A percentile compares a stretch with the other conserved stretches of the same genome.
phyloP scores from a whole-genome alignment of 345 rosid genomes.

The Erysimum cheiranthoides region DNA sequence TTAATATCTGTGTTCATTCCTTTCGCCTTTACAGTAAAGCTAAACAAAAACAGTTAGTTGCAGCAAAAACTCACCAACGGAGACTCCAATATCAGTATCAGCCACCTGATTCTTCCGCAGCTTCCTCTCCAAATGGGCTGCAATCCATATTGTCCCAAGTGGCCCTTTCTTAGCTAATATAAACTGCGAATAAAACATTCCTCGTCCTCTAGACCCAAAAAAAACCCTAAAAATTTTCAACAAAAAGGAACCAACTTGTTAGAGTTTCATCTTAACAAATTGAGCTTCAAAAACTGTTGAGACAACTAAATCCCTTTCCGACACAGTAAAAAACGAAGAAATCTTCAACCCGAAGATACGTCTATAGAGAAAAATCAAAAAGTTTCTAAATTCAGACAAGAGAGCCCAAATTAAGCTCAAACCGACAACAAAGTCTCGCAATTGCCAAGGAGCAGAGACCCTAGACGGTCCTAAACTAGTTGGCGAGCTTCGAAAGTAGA shows the following conservation, averaged over 20 bases:
- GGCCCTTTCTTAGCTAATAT: conserved; percentile 99
- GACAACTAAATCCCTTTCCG: conserved; percentile 8
- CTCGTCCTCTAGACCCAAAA: conserved; percentile 34
- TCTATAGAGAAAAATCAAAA: neutral
- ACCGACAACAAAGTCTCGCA: conserved; percentile 16
- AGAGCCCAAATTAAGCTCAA: conserved; percentile 34
- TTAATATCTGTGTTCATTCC: neutral
- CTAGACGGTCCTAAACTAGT: conserved; percentile 6
- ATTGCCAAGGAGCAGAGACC: conserved; percentile 19
- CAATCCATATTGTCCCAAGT: conserved; percentile 99
- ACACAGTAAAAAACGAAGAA: neutral
- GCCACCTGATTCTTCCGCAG: conserved; percentile 99
- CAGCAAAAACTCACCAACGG: conserved; percentile 76
- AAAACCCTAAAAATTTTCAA: conserved; percentile 41
- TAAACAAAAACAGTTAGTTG: neutral
- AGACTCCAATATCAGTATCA: conserved; percentile 97
- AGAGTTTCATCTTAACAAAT: conserved; percentile 24
- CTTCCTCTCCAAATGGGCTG: conserved; percentile 99
- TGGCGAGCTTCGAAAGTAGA: conserved; percentile 21
- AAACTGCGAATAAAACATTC: conserved; percentile 98
- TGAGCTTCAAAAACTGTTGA: conserved; percentile 23
- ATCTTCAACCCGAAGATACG: neutral
- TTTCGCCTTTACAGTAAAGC: conserved; percentile 1
- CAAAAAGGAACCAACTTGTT: conserved; percentile 42
- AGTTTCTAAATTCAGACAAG: conserved; percentile 28